Evolutionary conservation across 2,329 filamentous ascomycete species (phyloP).

Genomic region (Simplicillium aogashimaense): DNA sequence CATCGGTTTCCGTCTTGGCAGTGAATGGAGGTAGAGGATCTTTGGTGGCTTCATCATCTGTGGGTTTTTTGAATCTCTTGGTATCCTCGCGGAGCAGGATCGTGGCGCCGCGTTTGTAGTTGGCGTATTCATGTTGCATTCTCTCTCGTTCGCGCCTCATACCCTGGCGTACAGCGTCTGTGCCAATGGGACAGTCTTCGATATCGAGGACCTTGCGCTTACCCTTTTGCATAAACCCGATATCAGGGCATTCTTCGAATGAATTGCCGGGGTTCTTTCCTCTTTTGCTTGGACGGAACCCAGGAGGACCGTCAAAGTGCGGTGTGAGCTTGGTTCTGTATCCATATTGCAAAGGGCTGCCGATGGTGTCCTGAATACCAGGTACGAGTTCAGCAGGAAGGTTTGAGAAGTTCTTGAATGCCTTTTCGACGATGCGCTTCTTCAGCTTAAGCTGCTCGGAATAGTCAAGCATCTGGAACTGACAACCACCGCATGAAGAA

Average conservation of each 20-base stretch:
- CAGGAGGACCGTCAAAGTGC: constrained; percentile 77
- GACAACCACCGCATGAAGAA: constrained; percentile 76
- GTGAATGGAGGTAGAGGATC: constrained; percentile 17
- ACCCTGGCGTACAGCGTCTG: constrained; percentile 70
- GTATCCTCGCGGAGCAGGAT: constrained; percentile 84
- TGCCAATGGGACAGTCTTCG: constrained; percentile 94
- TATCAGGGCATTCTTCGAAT: constrained; percentile 60
- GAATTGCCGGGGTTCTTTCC: constrained; percentile 33
- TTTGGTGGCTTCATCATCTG: constrained; percentile 18
- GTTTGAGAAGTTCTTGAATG: constrained; percentile 83
- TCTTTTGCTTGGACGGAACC: constrained; percentile 35
- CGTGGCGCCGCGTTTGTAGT: constrained; percentile 76
- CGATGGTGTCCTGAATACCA: constrained; percentile 71
- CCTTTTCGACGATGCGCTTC: constrained; percentile 77
- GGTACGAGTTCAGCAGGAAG: constrained; percentile 69
- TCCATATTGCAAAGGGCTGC: constrained; percentile 80
- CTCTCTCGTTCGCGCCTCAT: constrained; percentile 70
- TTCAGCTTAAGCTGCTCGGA: constrained; percentile 78
- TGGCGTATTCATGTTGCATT: constrained; percentile 58
- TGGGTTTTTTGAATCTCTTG: constrained; percentile 44
- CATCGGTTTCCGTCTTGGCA: constrained; percentile 38
- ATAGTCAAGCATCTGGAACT: constrained; percentile 96
- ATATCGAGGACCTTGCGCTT: constrained; percentile 76
- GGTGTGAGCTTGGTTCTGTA: constrained; percentile 97
- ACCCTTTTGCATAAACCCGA: constrained; percentile 90